Evolutionary conservation across 192 early-diverging fungal genomes (phyloP), one percentile per base, ranked within the genome.

Genomic region (Podila epigama): DNA sequence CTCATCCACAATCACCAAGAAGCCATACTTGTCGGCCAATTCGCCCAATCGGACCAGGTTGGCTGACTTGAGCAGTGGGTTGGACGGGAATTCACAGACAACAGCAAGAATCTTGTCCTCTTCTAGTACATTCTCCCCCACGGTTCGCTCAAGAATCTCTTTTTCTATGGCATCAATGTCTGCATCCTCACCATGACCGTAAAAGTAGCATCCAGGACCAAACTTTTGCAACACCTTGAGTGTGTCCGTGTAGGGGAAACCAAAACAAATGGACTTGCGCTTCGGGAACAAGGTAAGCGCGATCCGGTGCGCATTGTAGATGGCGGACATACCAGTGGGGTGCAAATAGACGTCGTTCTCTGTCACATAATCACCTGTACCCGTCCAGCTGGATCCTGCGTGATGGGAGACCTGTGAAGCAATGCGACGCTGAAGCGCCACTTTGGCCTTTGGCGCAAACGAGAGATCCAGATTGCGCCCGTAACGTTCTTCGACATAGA

Each of bases 171-270:
- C 61, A n/a, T 88, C 90, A 53, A 96, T 88, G 60, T 94, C 93
- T 4, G 62, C 54, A n/a, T 84, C 83, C 42, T 92, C 89, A 36
- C 95, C 95, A 58, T 91, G 77, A n/a, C 95, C 96, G 56, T 92
- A 88, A 72, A 97, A 96, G 72, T 92, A 83, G 48, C 90, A 92
- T 28, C 97, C 96, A 44, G 91, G 80, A 0, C 95, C 96, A 85
- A 97, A 97, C 79, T 97, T 96, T 81, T 99, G 81, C 59, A 97
- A 87, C 39, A 99, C 93, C 81, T 99, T 99, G 27, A 99, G 84
- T n/a, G 95, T 96, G 75, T 99, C 97, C 3, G 92, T 89, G 82
- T 99, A 99, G 8, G 95, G 91, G 68, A 99, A 98, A 1, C 97
- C 96, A 86, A 93, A 99, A 67, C 95, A 96, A 5, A 97, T 88